Conservation (phyloP, 2,329 filamentous ascomycete genomes). For the Aureobasidium zeae region DNA sequence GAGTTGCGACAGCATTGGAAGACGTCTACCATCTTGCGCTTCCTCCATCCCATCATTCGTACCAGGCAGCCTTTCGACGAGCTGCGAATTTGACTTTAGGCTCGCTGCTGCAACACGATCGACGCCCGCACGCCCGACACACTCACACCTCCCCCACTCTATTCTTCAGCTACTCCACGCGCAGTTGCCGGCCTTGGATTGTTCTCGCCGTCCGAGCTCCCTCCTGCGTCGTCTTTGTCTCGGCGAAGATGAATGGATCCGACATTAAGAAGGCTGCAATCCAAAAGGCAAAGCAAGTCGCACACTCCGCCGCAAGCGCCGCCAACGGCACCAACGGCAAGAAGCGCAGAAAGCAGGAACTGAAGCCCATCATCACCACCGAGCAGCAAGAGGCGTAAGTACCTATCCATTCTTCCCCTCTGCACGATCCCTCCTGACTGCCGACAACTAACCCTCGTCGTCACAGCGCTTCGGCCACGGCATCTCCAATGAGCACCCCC, state of each 20-base stretch:
- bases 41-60: neutral
- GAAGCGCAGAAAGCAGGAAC: slow-evolving; percentile 63
- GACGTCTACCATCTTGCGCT: neutral
- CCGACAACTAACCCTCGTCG: slow-evolving; percentile 16
- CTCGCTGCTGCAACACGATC: too few relatives aligned
- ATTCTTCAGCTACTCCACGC: too few relatives aligned
- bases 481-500: slow-evolving; percentile 16
- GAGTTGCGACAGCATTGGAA: slow-evolving; percentile 8
- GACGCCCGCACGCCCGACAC: neutral
- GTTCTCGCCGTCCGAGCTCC: slow-evolving; percentile 5
- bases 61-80: neutral
- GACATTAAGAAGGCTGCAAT: slow-evolving; percentile 56
- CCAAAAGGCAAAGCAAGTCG: slow-evolving; percentile 57
- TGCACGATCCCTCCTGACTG: slow-evolving; percentile 1
- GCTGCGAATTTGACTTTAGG: neutral
- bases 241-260: slow-evolving; percentile 50
- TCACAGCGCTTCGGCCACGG: slow-evolving; percentile 8
- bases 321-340: slow-evolving; percentile 45
- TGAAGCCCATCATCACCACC: slow-evolving; percentile 69
- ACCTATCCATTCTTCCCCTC: slow-evolving; percentile 17
- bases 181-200: slow-evolving; percentile 1
- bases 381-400: slow-evolving; percentile 46
- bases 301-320: slow-evolving; percentile 43
- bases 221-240: neutral
- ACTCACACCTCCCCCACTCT: neutral